Evolutionary conservation across 371 early-diverging fungal genomes (phyloP).

Genomic region (Saksenaea vasiformis): DNA sequence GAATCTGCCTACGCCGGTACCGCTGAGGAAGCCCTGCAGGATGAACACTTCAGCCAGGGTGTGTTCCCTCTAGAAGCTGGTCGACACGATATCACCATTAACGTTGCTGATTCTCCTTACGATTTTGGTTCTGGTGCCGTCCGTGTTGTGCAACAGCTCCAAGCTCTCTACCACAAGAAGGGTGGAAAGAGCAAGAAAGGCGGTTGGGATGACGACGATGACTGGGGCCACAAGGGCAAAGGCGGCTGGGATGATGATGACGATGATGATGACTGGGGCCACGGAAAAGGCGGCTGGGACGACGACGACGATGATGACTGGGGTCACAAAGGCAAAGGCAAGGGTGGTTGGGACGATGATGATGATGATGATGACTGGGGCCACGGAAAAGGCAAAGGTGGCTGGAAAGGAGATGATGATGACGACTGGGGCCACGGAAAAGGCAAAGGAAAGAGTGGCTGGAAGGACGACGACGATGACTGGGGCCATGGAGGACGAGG

Average conservation of each 20-base stretch:
- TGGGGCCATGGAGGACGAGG: too few relatives aligned
- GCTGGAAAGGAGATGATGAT: conserved; percentile 4
- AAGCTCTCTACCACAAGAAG: conserved; percentile 38
- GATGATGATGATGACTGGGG: conserved; percentile 15
- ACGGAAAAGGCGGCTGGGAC: conserved; percentile 4
- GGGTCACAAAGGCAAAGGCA: conserved; percentile 6
- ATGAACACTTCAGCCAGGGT: conserved; percentile 32
- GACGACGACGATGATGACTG: conserved; percentile 7
- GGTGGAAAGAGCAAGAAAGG: conserved; percentile 6
- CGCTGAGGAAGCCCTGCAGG: conserved; percentile 28
- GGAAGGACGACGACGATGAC: too few relatives aligned
- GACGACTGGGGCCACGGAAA: too few relatives aligned
- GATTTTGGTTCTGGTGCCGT: conserved; percentile 32
- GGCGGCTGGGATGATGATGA: too few relatives aligned
- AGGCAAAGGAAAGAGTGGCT: too few relatives aligned
- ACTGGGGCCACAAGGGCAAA: conserved; percentile 9
- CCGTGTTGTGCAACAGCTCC: conserved; percentile 31
- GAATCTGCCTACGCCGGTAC: conserved; percentile 20
- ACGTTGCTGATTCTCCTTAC: conserved; percentile 25
- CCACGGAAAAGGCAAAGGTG: not conserved
- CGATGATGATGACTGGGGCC: conserved; percentile 14
- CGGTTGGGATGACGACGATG: conserved; percentile 9
- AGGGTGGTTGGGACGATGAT: not conserved
- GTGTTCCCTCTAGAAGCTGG: conserved; percentile 23
- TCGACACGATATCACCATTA: conserved; percentile 34